Evolutionary conservation across 2,329 filamentous ascomycete species (phyloP).

Genomic region (Sphaceloma murrayae): DNA sequence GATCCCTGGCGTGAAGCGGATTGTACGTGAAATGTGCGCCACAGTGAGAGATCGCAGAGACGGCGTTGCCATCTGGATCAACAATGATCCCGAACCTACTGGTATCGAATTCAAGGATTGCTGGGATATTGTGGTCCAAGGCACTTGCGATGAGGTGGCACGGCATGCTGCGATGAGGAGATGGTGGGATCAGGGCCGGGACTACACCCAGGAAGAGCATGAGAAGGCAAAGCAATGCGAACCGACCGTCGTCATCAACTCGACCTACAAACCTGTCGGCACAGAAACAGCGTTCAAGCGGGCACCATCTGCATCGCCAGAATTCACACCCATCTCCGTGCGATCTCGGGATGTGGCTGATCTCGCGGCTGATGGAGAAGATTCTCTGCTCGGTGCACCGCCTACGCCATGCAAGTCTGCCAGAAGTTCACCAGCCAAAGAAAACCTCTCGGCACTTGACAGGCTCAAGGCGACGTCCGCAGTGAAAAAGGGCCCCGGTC

Average conservation of each 20-base stretch:
- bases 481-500: conserved; percentile 11
- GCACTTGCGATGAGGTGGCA: conserved; percentile 81
- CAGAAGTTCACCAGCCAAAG: conserved; percentile 22
- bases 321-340: conserved; percentile 2
- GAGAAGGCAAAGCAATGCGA: conserved; percentile 27
- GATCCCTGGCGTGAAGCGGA: conserved; percentile 80
- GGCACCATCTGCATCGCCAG: conserved; percentile 24
- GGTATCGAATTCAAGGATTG: conserved; percentile 80
- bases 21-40: conserved; percentile 83
- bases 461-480: conserved; percentile 8
- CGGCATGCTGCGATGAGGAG: conserved; percentile 53
- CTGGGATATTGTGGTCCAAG: conserved; percentile 84
- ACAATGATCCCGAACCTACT: conserved; percentile 73
- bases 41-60: conserved; percentile 73
- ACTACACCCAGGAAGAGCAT: conserved; percentile 38
- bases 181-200: conserved; percentile 47
- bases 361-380: conserved; percentile 19
- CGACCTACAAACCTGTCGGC: conserved; percentile 17
- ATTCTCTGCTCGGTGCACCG: conserved; percentile 24
- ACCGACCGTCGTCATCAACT: conserved; percentile 32
- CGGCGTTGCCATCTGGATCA: conserved; percentile 80
- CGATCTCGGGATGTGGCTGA: conserved; percentile 24
- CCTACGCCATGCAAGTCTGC: conserved; percentile 27
- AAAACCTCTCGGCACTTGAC: conserved; percentile 19
- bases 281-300: conserved; percentile 25